Base-by-base conservation (phyloP, 164 flowering plant species). In the Litsea cubeba region DNA sequence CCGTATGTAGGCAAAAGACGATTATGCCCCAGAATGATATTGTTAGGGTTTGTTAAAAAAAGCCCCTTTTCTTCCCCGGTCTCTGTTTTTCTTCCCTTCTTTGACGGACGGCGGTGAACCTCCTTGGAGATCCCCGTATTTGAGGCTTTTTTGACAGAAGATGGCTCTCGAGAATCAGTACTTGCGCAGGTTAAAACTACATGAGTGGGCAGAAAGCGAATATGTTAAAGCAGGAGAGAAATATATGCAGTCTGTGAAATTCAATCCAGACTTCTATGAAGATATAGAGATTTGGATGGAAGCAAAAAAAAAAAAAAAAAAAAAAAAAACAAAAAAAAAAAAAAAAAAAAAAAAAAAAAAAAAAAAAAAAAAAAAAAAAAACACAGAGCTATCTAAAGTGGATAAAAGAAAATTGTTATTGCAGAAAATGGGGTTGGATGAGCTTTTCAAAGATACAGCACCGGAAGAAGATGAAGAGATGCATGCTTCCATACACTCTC, bases 261-360 rank as follows among this genome's bases (percentile, higher is more conserved):
- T 89, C 12, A 93, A 91, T 69, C 89, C 90, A 3, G 88, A 93
- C 73, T 90, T 95, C 77, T 88, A 88, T 78, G 98, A 93, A 83
- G 97, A 96, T 1, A 82, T 84, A 81, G 75, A 82, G 68, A 83
- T 91, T 79, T 93, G 94, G 98, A 93, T 90, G 69, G 86, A 82
- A 35, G 70, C 69, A 51, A 88, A 30, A 72, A 51, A 88, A 90
- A 75, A 79, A 77, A 74, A 84, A 78, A 50, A n/a, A n/a, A n/a
- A 90, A 75, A 79, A 77, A 74, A 83, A 78, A 50, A n/a, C n/a
- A n/a, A n/a, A n/a, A n/a, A n/a, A n/a, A 90, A 75, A 79, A 77
- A 74, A 83, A 78, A 50, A n/a, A n/a, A 51, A 88, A 30, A 72
- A 51, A 88, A 90, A 75, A 79, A 51, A 88, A 30, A 72, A 51